Conservation (phyloP, 495 filamentous ascomycete genomes). For the Barbatosphaeria neglecta region DNA sequence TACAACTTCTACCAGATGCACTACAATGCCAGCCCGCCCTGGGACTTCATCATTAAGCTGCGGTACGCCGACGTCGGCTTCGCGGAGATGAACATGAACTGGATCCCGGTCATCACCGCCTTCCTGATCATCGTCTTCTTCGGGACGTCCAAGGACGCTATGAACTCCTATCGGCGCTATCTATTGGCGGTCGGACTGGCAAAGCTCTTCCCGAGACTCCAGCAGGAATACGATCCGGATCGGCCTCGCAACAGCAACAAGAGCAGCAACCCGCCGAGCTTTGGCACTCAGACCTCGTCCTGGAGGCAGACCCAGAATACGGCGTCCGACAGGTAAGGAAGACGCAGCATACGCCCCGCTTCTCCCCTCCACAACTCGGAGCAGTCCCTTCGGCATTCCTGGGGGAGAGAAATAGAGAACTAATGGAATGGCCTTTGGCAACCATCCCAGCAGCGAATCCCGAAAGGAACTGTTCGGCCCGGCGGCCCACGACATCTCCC, state of each 20-base stretch:
- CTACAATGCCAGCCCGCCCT: slow-evolving; percentile 27
- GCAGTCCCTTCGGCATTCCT: neutral
- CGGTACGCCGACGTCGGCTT: slow-evolving; percentile 36
- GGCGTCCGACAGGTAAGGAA: neutral
- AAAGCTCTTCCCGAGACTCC: slow-evolving; percentile 30
- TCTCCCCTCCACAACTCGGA: neutral
- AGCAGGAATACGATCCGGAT: slow-evolving; percentile 14
- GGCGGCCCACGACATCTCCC: neutral
- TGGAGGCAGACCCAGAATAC: neutral
- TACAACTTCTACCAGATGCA: slow-evolving; percentile 23
- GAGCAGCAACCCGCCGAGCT: slow-evolving; percentile 3
- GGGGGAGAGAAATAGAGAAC: neutral
- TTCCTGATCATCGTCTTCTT: slow-evolving; percentile 66
- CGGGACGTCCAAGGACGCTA: slow-evolving; percentile 66
- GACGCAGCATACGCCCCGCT: neutral
- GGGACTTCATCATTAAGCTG: slow-evolving; percentile 49
- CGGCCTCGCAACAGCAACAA: neutral
- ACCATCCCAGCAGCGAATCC: neutral
- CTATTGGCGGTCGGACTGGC: slow-evolving; percentile 40
- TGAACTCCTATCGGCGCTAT: slow-evolving; percentile 55
- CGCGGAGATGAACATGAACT: slow-evolving; percentile 50
- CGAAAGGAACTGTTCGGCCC: neutral
- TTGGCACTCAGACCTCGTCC: neutral
- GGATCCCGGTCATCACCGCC: slow-evolving; percentile 49
- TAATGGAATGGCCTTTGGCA: no score